Conservation (phyloP, 179 eudicot genomes). For the Carnegiea gigantea region DNA sequence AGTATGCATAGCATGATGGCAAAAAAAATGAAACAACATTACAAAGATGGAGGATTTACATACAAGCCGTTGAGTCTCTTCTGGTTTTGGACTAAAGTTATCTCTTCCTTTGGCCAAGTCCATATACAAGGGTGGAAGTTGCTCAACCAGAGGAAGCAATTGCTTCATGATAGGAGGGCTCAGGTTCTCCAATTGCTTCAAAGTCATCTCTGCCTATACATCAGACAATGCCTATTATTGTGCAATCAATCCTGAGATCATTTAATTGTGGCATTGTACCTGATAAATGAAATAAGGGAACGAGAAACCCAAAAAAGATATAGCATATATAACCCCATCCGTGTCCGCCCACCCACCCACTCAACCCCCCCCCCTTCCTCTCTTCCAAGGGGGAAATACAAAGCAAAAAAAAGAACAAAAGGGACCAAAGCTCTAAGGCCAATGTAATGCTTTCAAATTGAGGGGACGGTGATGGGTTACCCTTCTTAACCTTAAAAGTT, state of each 20-base stretch:
- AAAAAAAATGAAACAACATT: background rate
- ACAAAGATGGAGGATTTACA: conserved; percentile 25
- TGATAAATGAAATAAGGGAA: background rate
- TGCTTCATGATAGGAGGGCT: conserved; percentile 92
- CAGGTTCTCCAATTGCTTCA: conserved; percentile 85
- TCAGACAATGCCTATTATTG: background rate
- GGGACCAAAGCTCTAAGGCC: too few relatives aligned
- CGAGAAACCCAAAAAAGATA: background rate
- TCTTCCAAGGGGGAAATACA: too few relatives aligned
- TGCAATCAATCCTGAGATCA: background rate
- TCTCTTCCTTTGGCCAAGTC: conserved; percentile 94
- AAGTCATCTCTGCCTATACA: conserved; percentile 85
- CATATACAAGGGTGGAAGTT: conserved; percentile 92
- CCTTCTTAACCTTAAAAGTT: too few relatives aligned
- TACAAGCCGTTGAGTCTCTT: conserved; percentile 91
- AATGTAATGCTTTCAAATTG: too few relatives aligned
- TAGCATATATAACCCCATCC: too few relatives aligned
- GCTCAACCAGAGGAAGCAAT: conserved; percentile 92
- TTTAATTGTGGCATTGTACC: background rate
- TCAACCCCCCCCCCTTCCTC: too few relatives aligned
- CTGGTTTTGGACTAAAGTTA: conserved; percentile 83
- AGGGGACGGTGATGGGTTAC: too few relatives aligned
- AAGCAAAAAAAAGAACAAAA: too few relatives aligned
- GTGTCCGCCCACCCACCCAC: too few relatives aligned
- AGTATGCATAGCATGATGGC: background rate